Percentiles rank a stretch among this genome's conserved stretches.
These are phyloP conservation scores for Dysphania ambrosioides DNA, from an alignment of 148 eudicot genomes.

Conservation along the genomic window DNA sequence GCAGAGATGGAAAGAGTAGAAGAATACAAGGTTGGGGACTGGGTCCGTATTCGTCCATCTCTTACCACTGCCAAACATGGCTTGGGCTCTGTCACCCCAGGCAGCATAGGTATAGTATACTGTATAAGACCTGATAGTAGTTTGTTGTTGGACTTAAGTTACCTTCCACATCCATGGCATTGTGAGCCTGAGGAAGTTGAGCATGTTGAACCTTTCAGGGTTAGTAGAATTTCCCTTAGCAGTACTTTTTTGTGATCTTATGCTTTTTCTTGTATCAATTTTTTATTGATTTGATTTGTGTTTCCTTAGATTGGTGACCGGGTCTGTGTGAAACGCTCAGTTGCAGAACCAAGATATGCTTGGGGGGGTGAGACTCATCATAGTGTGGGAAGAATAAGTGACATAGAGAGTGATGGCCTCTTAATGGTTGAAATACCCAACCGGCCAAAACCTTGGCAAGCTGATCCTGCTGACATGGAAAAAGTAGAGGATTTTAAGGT, in stretches of 20 bases:
- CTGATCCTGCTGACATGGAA: slow-evolving; percentile 99
- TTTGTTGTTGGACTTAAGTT: slow-evolving; percentile 75
- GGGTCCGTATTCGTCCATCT: slow-evolving; percentile 96
- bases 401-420: slow-evolving; percentile 92
- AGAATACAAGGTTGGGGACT: slow-evolving; percentile 96
- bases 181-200: slow-evolving; percentile 99
- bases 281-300: slow-evolving; percentile 6
- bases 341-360: slow-evolving; percentile 96
- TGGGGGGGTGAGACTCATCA: slow-evolving; percentile 99
- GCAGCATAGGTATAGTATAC: slow-evolving; percentile 94
- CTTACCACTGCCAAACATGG: slow-evolving; percentile 96
- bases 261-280: slow-evolving; percentile 13
- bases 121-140: slow-evolving; percentile 93
- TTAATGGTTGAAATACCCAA: slow-evolving; percentile 89
- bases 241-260: neutral
- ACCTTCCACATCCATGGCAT: slow-evolving; percentile 96
- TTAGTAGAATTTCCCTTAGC: slow-evolving; percentile 14
- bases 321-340: slow-evolving; percentile 93
- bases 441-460: slow-evolving; percentile 98
- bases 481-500: slow-evolving; percentile 97
- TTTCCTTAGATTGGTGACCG: slow-evolving; percentile 74
- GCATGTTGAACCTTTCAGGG: slow-evolving; percentile 86
- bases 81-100: slow-evolving; percentile 90
- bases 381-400: slow-evolving; percentile 90
- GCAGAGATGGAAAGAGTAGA: slow-evolving; percentile 99